Evolutionary conservation across 805 yeast species (phyloP).

Genomic region (Wickerhamomyces tratensis): DNA sequence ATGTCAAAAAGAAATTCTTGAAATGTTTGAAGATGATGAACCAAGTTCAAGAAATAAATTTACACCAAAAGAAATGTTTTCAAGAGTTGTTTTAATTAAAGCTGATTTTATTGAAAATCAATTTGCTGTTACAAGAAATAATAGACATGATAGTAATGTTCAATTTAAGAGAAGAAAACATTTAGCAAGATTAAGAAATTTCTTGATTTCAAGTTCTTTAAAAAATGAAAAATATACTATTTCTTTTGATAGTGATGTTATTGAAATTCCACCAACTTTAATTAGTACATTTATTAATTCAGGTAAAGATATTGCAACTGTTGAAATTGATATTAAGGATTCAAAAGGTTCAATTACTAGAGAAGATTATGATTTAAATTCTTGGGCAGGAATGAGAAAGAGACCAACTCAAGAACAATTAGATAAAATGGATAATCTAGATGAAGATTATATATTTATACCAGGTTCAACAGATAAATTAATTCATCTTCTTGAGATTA

Average conservation of each 20-base stretch:
- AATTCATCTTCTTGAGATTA: slow-evolving; percentile 7
- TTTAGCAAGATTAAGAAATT: slow-evolving; percentile 17
- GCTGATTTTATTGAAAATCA: slow-evolving; percentile 27
- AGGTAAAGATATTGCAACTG: slow-evolving; percentile 21
- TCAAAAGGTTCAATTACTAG: slow-evolving; percentile 5
- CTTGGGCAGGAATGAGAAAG: slow-evolving; percentile 23
- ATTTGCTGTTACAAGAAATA: slow-evolving; percentile 6
- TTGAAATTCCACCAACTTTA: slow-evolving; percentile 13
- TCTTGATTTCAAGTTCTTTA: slow-evolving; percentile 14
- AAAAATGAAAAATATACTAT: slow-evolving; percentile 19
- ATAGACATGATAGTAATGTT: slow-evolving; percentile 9
- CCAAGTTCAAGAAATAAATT: background rate
- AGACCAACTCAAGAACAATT: slow-evolving; percentile 16
- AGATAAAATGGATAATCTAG: background rate
- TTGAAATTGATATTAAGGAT: slow-evolving; percentile 17
- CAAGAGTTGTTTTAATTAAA: slow-evolving; percentile 19
- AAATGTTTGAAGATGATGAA: background rate
- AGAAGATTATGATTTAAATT: slow-evolving; percentile 23
- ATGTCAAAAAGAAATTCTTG: background rate
- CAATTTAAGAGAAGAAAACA: slow-evolving; percentile 17
- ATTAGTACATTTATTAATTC: slow-evolving; percentile 15
- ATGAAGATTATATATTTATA: slow-evolving; percentile 4
- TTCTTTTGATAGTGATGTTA: slow-evolving; percentile 23
- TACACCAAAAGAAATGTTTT: background rate
- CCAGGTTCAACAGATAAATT: slow-evolving; percentile 7